Base-by-base conservation (phyloP, 179 eudicot species). In the Camellia oleifera region DNA sequence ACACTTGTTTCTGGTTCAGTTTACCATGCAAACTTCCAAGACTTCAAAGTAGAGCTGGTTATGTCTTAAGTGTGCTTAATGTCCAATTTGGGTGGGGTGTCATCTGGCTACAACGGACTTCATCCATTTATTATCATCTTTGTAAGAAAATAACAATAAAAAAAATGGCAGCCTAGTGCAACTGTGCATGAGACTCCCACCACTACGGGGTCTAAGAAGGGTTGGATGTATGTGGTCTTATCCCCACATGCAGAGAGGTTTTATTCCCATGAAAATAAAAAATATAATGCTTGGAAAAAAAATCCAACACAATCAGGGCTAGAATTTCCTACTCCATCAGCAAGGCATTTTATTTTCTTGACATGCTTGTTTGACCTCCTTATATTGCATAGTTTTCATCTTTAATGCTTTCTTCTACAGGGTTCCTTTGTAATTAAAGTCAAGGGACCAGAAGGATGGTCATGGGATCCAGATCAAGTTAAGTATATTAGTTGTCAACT, bases 401-500 rank as follows among this genome's bases (percentile, higher is more conserved):
- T 54, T 76, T 50, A 40, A 26, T 54, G 66, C 15, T 26, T 77
- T 74, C 78, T 76, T 56, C 68, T 82, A 77, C 90, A 96, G 99
- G 99, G 99, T 75, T 92, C 99, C 76, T 96, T 91, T 87, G 83
- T 94, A 72, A 88, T 94, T 48, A 96, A 94, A 87, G 88, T 96
- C 84, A 89, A 90, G 84, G 99, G 97, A 76, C 97, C 99, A 46
- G 89, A 88, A 80, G 99, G 99, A 77, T 96, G 99, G 99, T 84
- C 98, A 56, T 92, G 96, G 98, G 85, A 92, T 81, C 98, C 99
- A 72, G 92, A 90, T 80, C 97, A 90, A 91, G 99, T 89, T 83
- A 64, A 84, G 86, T 83, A 69, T 26, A 52, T 62, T 17, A 18
- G 23, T 72, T 57, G n/a, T 78, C 63, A 42, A 74, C n/a, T 72